Conservation (phyloP, 1,139 yeast genomes). For the Candida albicans region DNA sequence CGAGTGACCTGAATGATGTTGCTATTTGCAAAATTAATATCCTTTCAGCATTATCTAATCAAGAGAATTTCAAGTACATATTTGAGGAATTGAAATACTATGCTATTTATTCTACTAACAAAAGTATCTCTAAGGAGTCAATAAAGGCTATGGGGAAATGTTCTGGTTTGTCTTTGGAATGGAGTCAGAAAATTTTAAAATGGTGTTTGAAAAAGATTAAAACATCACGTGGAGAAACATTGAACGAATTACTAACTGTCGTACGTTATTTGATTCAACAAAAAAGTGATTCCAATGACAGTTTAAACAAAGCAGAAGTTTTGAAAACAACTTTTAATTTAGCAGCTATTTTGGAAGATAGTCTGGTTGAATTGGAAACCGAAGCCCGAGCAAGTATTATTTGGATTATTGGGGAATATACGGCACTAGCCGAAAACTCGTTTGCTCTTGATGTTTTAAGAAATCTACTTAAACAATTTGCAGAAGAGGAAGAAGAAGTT, state of each 20-base stretch:
- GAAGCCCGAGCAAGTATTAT: conserved; percentile 80
- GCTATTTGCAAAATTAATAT: conserved; percentile 64
- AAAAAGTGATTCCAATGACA: conserved; percentile 22
- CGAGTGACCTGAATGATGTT: conserved; percentile 50
- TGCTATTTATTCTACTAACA: conserved; percentile 41
- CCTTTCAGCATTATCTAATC: conserved; percentile 56
- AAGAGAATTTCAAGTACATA: conserved; percentile 50
- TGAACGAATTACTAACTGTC: conserved; percentile 64
- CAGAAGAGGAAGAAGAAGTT: conserved; percentile 57
- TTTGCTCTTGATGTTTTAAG: conserved; percentile 82
- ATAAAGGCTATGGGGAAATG: conserved; percentile 60
- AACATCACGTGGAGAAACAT: conserved; percentile 32
- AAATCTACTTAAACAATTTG: conserved; percentile 53
- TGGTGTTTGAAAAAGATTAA: conserved; percentile 43
- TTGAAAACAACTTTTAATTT: conserved; percentile 39
- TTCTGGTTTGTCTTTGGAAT: conserved; percentile 39
- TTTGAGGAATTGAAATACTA: conserved; percentile 70
- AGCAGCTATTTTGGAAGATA: conserved; percentile 31
- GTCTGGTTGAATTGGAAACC: conserved; percentile 29
- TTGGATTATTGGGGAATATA: conserved; percentile 90
- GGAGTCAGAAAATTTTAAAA: conserved; percentile 36
- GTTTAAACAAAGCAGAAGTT: conserved; percentile 27
- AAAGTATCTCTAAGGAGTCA: conserved; percentile 48
- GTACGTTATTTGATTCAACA: conserved; percentile 74
- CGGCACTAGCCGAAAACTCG: conserved; percentile 35